phyloP scores from a whole-genome alignment of 1,139 yeast species.

The Candida buenavistaensis region DNA sequence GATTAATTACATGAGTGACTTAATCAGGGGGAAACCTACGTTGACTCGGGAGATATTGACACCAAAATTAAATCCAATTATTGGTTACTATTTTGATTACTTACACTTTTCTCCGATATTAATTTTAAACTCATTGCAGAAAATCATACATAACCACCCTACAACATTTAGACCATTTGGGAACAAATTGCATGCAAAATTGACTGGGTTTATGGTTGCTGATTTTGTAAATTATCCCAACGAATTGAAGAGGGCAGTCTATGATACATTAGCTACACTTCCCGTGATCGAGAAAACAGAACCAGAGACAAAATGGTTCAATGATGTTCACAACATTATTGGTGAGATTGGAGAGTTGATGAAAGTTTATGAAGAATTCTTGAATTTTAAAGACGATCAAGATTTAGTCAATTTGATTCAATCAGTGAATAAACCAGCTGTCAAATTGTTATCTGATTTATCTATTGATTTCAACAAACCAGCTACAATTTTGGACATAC shows the following conservation, averaged over 20 bases:
- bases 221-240: slow-evolving; percentile 33
- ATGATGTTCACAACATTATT: slow-evolving; percentile 33
- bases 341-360: slow-evolving; percentile 54
- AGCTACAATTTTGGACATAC: slow-evolving; percentile 47
- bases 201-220: slow-evolving; percentile 35
- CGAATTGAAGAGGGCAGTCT: slow-evolving; percentile 40
- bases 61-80: slow-evolving; percentile 68
- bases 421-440: slow-evolving; percentile 26
- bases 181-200: slow-evolving; percentile 52
- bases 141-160: slow-evolving; percentile 57
- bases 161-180: slow-evolving; percentile 83
- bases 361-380: slow-evolving; percentile 54
- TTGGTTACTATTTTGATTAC: slow-evolving; percentile 52
- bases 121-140: slow-evolving; percentile 49
- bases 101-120: slow-evolving; percentile 40
- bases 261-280: slow-evolving; percentile 57
- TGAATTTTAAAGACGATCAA: slow-evolving; percentile 57
- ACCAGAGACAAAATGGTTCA: slow-evolving; percentile 51
- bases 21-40: slow-evolving; percentile 78
- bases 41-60: slow-evolving; percentile 82
- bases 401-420: slow-evolving; percentile 37
- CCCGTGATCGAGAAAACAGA: slow-evolving; percentile 57
- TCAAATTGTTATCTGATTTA: slow-evolving; percentile 23
- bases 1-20: slow-evolving; percentile 47
- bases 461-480: slow-evolving; percentile 60